phyloP scores from a whole-genome alignment of 2,329 filamentous ascomycete genomes.

The Neonectria faginata region DNA sequence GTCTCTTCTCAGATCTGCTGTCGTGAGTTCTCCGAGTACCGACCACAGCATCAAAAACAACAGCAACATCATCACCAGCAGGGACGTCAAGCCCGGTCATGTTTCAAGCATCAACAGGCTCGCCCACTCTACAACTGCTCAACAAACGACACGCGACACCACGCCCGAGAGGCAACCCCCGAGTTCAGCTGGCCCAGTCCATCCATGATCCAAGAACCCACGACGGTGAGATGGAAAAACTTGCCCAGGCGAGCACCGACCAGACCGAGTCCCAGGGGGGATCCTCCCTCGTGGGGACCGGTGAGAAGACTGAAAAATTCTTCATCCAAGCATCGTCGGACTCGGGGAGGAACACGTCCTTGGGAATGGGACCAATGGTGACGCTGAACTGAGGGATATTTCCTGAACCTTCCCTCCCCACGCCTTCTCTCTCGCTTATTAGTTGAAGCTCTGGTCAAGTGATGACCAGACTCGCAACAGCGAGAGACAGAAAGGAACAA shows the following conservation, averaged over 20 bases:
- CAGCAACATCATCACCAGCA: constrained; percentile 19
- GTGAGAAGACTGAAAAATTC: constrained; percentile 14
- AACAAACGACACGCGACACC: constrained; percentile 19
- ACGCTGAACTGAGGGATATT: constrained; percentile 36
- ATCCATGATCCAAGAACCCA: background rate
- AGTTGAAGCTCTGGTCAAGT: constrained; percentile 7
- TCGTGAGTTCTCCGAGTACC: constrained; percentile 8
- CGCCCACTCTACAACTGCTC: constrained; percentile 25
- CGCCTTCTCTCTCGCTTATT: constrained; percentile 14
- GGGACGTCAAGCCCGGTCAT: no score
- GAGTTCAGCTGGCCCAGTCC: constrained; percentile 8
- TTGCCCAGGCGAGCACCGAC: background rate
- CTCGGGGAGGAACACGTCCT: constrained; percentile 24
- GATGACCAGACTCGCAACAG: background rate
- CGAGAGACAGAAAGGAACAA: constrained; percentile 6
- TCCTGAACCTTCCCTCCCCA: background rate
- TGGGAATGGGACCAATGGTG: constrained; percentile 31
- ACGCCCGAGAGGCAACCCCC: constrained; percentile 21
- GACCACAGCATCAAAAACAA: constrained; percentile 8
- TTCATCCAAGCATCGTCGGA: constrained; percentile 30
- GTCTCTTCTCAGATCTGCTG: constrained; percentile 16
- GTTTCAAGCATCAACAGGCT: no score
- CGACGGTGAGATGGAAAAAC: constrained; percentile 22
- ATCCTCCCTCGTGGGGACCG: constrained; percentile 33
- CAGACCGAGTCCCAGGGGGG: constrained; percentile 27